These are phyloP conservation scores for Spiraea crenata DNA, from an alignment of 331 rosid species.

Conservation along the genomic window DNA sequence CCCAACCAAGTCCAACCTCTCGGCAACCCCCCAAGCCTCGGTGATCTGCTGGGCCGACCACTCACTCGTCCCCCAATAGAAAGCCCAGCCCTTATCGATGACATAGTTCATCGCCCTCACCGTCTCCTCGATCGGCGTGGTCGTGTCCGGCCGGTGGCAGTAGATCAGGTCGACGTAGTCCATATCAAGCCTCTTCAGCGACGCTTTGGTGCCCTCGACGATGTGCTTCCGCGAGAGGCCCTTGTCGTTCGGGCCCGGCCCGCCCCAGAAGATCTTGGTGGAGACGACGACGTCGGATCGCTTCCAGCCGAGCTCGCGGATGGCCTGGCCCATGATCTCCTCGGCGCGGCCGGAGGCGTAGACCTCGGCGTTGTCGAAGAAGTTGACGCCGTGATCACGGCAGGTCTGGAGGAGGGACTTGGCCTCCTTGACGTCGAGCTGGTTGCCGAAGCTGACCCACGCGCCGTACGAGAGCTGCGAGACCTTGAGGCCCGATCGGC, in stretches of 20 bases:
- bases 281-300: slow-evolving; percentile 87
- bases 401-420: slow-evolving; percentile 86
- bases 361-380: slow-evolving; percentile 99
- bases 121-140: slow-evolving; percentile 89
- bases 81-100: slow-evolving; percentile 85
- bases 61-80: slow-evolving; percentile 98
- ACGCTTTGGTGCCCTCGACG: slow-evolving; percentile 81
- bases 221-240: slow-evolving; percentile 87
- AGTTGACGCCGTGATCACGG: slow-evolving; percentile 90
- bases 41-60: slow-evolving; percentile 99
- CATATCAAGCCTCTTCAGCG: slow-evolving; percentile 78
- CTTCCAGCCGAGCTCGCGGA: slow-evolving; percentile 88
- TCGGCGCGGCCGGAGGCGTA: slow-evolving; percentile 96
- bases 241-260: slow-evolving; percentile 90
- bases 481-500: slow-evolving; percentile 81
- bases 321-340: slow-evolving; percentile 98
- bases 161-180: slow-evolving; percentile 81
- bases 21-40: slow-evolving; percentile 82
- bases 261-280: slow-evolving; percentile 99
- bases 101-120: slow-evolving; percentile 87
- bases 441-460: slow-evolving; percentile 98
- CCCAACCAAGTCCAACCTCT: slow-evolving; percentile 70
- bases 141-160: slow-evolving; percentile 74
- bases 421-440: slow-evolving; percentile 93
- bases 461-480: slow-evolving; percentile 93